These are phyloP conservation scores for Vaccinium macrocarpon DNA, from an alignment of 148 eudicot species.

Conservation along the genomic window DNA sequence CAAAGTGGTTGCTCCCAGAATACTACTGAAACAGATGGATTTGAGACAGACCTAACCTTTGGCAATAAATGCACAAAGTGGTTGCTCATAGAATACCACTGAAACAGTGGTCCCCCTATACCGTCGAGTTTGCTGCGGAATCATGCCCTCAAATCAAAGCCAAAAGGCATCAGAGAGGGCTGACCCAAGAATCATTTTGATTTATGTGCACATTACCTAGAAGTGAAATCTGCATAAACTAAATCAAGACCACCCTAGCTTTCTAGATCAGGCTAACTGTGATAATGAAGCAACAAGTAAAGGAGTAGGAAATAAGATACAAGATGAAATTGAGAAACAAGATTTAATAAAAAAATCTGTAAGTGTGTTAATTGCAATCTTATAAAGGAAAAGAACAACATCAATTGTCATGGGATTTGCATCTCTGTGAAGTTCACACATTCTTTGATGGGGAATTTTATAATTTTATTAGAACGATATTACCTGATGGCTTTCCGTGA, in stretches of 20 bases:
- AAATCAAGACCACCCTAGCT: background rate
- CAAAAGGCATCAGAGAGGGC: too few relatives aligned
- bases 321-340: background rate
- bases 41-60: too few relatives aligned
- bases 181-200: too few relatives aligned
- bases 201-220: too few relatives aligned
- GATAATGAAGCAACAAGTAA: background rate
- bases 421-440: background rate
- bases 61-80: too few relatives aligned
- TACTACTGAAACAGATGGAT: too few relatives aligned
- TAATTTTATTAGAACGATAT: background rate
- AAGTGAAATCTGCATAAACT: background rate
- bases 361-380: background rate
- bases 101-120: too few relatives aligned
- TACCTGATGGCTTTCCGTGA: constrained; percentile 64
- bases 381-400: background rate
- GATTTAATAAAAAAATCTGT: background rate
- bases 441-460: background rate
- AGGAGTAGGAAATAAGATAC: background rate
- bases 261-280: background rate
- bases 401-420: background rate
- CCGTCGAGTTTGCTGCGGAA: too few relatives aligned
- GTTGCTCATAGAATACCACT: too few relatives aligned
- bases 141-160: too few relatives aligned
- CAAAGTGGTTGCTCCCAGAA: too few relatives aligned